Conservation (phyloP, 129 eudicot genomes). For the Heracleum sosnowskyi region DNA sequence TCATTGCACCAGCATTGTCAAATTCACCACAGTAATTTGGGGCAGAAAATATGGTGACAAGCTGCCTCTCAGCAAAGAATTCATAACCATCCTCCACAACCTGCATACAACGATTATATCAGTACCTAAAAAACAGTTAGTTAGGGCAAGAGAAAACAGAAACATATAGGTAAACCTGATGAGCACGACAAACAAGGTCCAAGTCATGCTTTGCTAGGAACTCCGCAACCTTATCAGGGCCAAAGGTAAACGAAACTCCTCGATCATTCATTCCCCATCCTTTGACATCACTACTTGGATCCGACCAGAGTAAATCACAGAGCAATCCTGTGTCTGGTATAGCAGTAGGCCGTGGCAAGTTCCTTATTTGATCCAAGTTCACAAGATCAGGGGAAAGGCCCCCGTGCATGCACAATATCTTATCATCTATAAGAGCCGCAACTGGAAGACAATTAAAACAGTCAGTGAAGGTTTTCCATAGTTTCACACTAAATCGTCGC, state of each 20-base stretch:
- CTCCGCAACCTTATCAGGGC: slow-evolving; percentile 7
- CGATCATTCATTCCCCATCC: slow-evolving; percentile 9
- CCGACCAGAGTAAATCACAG: slow-evolving; percentile 6
- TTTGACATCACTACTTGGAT: not conserved
- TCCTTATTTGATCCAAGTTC: slow-evolving; percentile 5
- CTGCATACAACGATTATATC: not conserved
- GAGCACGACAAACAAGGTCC: slow-evolving; percentile 10
- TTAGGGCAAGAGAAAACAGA: not conserved
- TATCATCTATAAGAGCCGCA: slow-evolving; percentile 8
- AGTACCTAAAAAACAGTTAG: not conserved
- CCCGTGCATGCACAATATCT: slow-evolving; percentile 4
- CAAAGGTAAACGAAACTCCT: slow-evolving; percentile 5
- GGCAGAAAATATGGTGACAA: slow-evolving; percentile 7
- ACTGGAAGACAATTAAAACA: slow-evolving; percentile 7
- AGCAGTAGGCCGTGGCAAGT: not conserved
- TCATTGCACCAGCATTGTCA: slow-evolving; percentile 9
- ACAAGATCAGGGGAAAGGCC: slow-evolving; percentile 8
- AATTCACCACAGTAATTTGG: slow-evolving; percentile 8
- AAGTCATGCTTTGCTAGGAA: slow-evolving; percentile 10
- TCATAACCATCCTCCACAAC: slow-evolving; percentile 11
- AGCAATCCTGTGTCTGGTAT: slow-evolving; percentile 4
- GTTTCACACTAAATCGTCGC: slow-evolving; percentile 8
- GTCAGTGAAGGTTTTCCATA: slow-evolving; percentile 1
- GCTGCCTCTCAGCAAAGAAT: slow-evolving; percentile 10
- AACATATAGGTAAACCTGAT: not conserved